Percentiles rank a stretch among this genome's conserved stretches.
These are phyloP conservation scores for Candida patagonica DNA, from an alignment of 805 yeast species.

Conservation along the genomic window DNA sequence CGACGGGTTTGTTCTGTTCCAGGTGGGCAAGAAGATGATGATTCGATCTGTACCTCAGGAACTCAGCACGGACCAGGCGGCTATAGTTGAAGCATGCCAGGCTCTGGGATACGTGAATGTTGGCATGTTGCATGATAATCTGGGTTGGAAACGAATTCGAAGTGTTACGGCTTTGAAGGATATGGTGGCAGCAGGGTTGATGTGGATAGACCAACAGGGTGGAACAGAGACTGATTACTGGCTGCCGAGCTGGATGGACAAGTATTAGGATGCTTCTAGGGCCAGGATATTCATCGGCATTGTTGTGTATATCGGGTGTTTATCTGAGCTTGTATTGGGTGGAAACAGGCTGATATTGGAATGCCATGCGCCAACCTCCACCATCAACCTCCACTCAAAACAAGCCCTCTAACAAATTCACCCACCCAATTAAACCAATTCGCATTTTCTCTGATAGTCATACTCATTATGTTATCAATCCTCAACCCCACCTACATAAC, in stretches of 20 bases:
- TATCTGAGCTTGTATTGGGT: too few species aligned
- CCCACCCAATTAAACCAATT: too few species aligned
- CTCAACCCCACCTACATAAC: too few species aligned
- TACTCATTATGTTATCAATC: too few species aligned
- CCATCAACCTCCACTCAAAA: too few species aligned
- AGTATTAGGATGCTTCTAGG: too few species aligned
- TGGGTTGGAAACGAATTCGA: constrained; percentile 61
- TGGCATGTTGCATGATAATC: constrained; percentile 59
- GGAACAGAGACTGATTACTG: constrained; percentile 27
- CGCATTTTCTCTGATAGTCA: too few species aligned
- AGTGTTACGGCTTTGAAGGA: constrained; percentile 59
- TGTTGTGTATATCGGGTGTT: not conserved
- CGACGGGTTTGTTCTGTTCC: constrained; percentile 57
- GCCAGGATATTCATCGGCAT: not conserved
- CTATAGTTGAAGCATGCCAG: constrained; percentile 66
- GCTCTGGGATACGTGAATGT: constrained; percentile 66
- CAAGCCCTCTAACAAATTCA: too few species aligned
- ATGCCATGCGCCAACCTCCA: too few species aligned
- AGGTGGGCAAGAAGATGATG: constrained; percentile 44
- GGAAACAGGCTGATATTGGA: too few species aligned
- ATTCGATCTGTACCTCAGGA: constrained; percentile 57
- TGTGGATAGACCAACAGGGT: constrained; percentile 66
- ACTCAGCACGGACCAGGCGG: constrained; percentile 57
- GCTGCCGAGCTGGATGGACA: constrained; percentile 27
- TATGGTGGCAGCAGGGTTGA: constrained; percentile 69